These are phyloP conservation scores for Dictyostelium intermedium DNA, from an alignment of 78 protist species.

Conservation along the genomic window DNA sequence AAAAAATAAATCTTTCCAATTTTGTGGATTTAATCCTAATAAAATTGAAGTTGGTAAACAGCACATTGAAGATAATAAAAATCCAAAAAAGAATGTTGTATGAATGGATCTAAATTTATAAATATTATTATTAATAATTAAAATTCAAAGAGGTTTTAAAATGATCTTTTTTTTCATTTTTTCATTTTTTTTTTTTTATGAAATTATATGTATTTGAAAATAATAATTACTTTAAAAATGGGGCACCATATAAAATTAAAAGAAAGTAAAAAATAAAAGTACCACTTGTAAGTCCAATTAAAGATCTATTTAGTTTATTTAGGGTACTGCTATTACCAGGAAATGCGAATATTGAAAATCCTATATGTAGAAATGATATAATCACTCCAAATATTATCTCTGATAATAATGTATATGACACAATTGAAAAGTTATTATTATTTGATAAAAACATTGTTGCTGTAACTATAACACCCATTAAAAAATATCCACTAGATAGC, in stretches of 20 bases:
- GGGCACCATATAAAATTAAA: slow-evolving; percentile 63
- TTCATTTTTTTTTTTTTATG: no score
- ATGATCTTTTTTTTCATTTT: no score
- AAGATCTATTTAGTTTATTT: slow-evolving; percentile 23
- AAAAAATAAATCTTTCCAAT: slow-evolving; percentile 68
- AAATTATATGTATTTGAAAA: no score
- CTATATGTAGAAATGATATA: slow-evolving; percentile 4
- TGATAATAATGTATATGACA: not conserved
- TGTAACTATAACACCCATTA: not conserved
- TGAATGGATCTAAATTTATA: slow-evolving; percentile 14
- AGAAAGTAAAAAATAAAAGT: slow-evolving; percentile 29
- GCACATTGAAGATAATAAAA: slow-evolving; percentile 58
- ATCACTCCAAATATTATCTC: not conserved
- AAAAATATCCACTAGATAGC: not conserved
- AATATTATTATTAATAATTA: not conserved
- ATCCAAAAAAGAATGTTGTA: slow-evolving; percentile 44
- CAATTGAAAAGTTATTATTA: slow-evolving; percentile 5
- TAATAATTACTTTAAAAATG: slow-evolving; percentile 27
- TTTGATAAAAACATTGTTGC: not conserved
- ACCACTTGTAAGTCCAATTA: slow-evolving; percentile 41
- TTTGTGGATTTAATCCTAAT: slow-evolving; percentile 66
- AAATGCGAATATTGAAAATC: slow-evolving; percentile 23
- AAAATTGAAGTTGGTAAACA: slow-evolving; percentile 51
- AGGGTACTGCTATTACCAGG: not conserved
- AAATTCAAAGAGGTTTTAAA: no score